Base-by-base conservation (phyloP, 257 asterid species). In the Solanum pimpinellifolium region DNA sequence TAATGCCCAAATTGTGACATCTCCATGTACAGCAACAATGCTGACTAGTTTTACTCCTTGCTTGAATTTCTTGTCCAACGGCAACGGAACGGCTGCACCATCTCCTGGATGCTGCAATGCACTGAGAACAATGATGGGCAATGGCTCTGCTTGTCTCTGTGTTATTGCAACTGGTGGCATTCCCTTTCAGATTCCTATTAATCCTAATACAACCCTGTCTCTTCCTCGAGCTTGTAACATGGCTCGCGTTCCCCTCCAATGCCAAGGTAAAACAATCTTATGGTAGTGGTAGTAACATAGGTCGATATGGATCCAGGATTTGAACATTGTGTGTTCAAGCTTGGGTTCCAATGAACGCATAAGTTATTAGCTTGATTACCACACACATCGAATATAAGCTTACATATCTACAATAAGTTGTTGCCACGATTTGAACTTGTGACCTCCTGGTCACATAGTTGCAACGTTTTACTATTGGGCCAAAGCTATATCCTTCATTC, bases 171-270 rank as follows among this genome's bases (percentile, higher is more conserved):
- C 87, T 35, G 92, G 93, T 66, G 84, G 87, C n/a, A 68, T 91
- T 76, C 90, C 91, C 60, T 89, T 91, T 74, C 85, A 56, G 21
- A 33, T 91, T 23, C 99, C 99, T 2, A 62, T 94, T 29, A 96
- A 94, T 13, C 92, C 91, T 3, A 81, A 87, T 1, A 84, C 92
- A 2, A 96, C 96, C 1, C 90, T 94, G 70, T 94, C 96, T 9
- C 96, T 96, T 33, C 98, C 98, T 0, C 93, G 92, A 1, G 93
- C 98, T 9, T 96, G 98, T 81, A 90, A 85, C 83, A 92, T 90
- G 92, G 91, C 96, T 7, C 93, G 94, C 1, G 96, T 95, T 15
- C 93, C 97, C 4, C 52, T 96, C 46, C 94, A 94, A 47, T 96
- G 98, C 92, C 92, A 90, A 93, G 96, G 98, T 94, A 84, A 84